Conservation (phyloP, 2,329 filamentous ascomycete genomes). For the Apiospora phragmitis region DNA sequence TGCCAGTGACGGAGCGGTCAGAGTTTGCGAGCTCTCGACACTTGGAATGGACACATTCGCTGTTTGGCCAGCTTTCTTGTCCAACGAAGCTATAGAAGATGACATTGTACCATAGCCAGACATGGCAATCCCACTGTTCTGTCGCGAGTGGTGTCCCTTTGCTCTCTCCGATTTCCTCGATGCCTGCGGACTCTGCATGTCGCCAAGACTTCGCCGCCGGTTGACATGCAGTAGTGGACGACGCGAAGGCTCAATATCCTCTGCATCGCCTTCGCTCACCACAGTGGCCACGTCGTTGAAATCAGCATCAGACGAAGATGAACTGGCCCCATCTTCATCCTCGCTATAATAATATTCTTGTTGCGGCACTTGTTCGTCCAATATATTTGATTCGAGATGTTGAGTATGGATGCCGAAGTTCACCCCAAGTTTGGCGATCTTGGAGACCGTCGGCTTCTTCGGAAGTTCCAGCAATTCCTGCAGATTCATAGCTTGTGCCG, state of each 20-base stretch:
- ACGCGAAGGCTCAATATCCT: slow-evolving; percentile 34
- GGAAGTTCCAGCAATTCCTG: slow-evolving; percentile 63
- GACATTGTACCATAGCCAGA: slow-evolving; percentile 27
- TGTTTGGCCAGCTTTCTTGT: not conserved
- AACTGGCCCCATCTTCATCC: slow-evolving; percentile 21
- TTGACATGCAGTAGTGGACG: slow-evolving; percentile 26
- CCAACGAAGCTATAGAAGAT: slow-evolving; percentile 8
- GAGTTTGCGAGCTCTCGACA: not conserved
- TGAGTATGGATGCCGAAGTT: slow-evolving; percentile 77
- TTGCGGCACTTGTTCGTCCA: slow-evolving; percentile 37
- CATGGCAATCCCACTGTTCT: not conserved
- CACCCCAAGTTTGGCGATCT: slow-evolving; percentile 58
- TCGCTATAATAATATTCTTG: slow-evolving; percentile 22
- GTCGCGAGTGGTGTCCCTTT: slow-evolving; percentile 18
- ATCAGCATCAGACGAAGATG: slow-evolving; percentile 28
- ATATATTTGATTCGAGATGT: slow-evolving; percentile 62
- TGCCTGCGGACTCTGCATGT: slow-evolving; percentile 33
- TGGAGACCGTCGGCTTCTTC: slow-evolving; percentile 56
- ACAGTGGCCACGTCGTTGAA: slow-evolving; percentile 40
- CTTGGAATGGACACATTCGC: not conserved
- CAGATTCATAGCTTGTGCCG: slow-evolving; percentile 45
- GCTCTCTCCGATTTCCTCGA: slow-evolving; percentile 29
- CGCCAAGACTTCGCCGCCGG: slow-evolving; percentile 43
- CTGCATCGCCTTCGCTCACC: slow-evolving; percentile 42
- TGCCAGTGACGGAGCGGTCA: not conserved